Conservation (phyloP, 1,139 yeast species). For the Hyphopichia khmerensis region DNA sequence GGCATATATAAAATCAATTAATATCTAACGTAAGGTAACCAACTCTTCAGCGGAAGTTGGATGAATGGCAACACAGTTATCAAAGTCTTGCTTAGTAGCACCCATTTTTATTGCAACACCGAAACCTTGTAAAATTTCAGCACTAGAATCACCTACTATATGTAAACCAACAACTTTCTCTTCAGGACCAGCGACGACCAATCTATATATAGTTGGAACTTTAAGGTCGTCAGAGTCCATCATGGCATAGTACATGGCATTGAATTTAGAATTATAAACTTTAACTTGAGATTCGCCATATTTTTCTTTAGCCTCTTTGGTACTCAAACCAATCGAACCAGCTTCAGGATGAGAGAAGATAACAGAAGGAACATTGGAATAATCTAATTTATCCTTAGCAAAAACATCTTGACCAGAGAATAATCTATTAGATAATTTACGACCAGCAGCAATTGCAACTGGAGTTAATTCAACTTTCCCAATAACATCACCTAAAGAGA, state of each 20-base stretch:
- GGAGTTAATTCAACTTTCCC: conserved; percentile 95
- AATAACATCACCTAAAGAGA: conserved; percentile 89
- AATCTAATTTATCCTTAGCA: conserved; percentile 75
- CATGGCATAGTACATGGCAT: conserved; percentile 93
- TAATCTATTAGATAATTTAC: conserved; percentile 85
- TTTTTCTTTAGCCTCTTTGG: conserved; percentile 69
- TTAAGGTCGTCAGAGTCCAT: conserved; percentile 63
- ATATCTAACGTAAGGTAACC: conserved; percentile 62
- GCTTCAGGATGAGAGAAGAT: conserved; percentile 97
- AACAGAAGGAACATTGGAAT: conserved; percentile 82
- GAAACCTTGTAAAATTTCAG: conserved; percentile 95
- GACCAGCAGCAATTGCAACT: conserved; percentile 98
- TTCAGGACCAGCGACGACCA: conserved; percentile 72
- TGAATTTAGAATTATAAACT: conserved; percentile 78
- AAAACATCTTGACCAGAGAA: conserved; percentile 73
- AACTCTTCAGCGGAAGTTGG: conserved; percentile 98
- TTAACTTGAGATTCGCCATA: conserved; percentile 82
- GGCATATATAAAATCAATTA: not conserved
- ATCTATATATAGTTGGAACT: conserved; percentile 84
- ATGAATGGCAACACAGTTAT: conserved; percentile 94
- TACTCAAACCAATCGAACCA: conserved; percentile 86
- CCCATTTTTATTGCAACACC: conserved; percentile 98
- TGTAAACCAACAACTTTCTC: conserved; percentile 97
- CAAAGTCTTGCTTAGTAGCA: conserved; percentile 94
- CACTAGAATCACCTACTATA: conserved; percentile 82